phyloP scores from a whole-genome alignment of 192 early-diverging fungal species.

The Backusella mclennaniae region DNA sequence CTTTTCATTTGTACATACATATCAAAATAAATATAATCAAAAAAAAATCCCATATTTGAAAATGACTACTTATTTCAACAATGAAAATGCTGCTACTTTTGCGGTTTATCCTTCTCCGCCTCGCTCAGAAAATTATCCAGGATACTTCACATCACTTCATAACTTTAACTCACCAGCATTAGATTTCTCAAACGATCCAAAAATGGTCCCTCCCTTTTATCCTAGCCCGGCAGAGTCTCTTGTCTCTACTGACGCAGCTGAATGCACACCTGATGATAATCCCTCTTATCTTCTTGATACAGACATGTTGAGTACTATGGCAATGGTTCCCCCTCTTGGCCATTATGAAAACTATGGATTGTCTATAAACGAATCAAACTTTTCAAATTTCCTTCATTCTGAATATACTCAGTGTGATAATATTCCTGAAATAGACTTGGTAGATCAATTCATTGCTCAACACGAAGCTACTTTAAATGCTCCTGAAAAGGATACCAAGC shows the following conservation, averaged over 20 bases:
- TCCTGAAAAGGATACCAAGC: background rate
- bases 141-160: slow-evolving; percentile 17
- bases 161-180: background rate
- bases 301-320: background rate
- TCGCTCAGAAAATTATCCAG: background rate
- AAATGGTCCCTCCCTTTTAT: slow-evolving; percentile 9
- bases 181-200: background rate
- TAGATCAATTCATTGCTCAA: slow-evolving; percentile 24
- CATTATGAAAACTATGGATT: background rate
- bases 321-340: slow-evolving; percentile 13
- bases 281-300: background rate
- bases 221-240: slow-evolving; percentile 15
- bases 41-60: background rate
- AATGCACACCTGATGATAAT: background rate
- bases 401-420: background rate
- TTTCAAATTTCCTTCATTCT: background rate
- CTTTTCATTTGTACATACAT: slow-evolving; percentile 1
- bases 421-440: slow-evolving; percentile 2
- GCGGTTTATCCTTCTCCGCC: background rate
- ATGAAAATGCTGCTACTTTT: background rate
- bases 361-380: background rate
- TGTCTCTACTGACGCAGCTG: background rate
- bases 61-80: slow-evolving; percentile 6
- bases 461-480: slow-evolving; percentile 14
- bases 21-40: background rate